phyloP scores from a whole-genome alignment of 2,329 filamentous ascomycete species.

The Fusarium devonianum region DNA sequence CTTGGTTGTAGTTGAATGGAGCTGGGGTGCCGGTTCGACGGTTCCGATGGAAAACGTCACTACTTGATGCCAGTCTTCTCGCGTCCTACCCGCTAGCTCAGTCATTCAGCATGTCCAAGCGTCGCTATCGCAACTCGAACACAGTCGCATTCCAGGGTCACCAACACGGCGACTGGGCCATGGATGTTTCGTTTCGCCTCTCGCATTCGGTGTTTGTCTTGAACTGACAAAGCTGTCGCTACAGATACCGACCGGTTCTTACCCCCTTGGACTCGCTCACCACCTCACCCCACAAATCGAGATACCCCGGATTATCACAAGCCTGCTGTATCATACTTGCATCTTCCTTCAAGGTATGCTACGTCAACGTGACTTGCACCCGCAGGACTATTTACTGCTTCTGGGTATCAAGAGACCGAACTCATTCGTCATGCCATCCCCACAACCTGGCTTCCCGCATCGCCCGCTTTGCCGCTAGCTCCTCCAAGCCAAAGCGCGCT shows the following conservation, averaged over 20 bases:
- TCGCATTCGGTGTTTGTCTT: not conserved
- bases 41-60: not conserved
- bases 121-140: not conserved
- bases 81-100: not conserved
- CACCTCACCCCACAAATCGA: not conserved
- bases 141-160: not conserved
- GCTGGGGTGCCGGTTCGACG: too few species aligned
- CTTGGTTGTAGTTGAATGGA: too few species aligned
- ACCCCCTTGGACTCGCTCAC: not conserved
- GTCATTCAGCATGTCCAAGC: not conserved
- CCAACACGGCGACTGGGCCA: too few species aligned
- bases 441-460: slow-evolving; percentile 10
- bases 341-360: slow-evolving; percentile 12
- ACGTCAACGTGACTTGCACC: slow-evolving; percentile 18
- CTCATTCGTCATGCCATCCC: slow-evolving; percentile 3
- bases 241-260: not conserved
- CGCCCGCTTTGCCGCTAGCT: slow-evolving; percentile 11
- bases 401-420: slow-evolving; percentile 8
- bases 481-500: slow-evolving; percentile 2
- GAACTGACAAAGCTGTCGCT: not conserved
- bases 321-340: not conserved
- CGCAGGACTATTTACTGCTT: slow-evolving; percentile 11
- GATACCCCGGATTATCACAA: slow-evolving; percentile 5
- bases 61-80: not conserved
- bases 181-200: not conserved